A percentile compares a stretch with the other conserved stretches of the same genome.
Conservation (phyloP, 208 protist species). For the Porcisia deanei region DNA sequence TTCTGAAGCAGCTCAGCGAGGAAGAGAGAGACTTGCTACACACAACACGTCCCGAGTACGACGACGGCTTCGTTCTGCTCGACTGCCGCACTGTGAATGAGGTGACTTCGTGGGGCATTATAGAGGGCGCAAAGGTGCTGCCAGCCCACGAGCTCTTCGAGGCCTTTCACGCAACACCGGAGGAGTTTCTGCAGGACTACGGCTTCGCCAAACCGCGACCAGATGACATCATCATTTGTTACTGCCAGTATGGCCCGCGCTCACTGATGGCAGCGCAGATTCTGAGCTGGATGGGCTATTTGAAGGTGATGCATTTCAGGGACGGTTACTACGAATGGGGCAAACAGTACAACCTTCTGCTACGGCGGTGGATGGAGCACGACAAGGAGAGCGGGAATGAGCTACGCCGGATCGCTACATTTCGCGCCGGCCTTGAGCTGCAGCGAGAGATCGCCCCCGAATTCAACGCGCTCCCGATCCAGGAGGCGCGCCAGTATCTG, state of each 20-base stretch:
- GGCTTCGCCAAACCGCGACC: conserved; percentile 74
- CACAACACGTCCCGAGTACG: conserved; percentile 65
- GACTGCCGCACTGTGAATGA: conserved; percentile 88
- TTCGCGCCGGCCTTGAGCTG: conserved; percentile 68
- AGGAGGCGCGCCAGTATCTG: conserved; percentile 62
- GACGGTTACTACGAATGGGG: conserved; percentile 87
- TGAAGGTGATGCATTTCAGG: conserved; percentile 76
- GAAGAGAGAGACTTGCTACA: conserved; percentile 58
- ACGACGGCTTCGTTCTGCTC: conserved; percentile 75
- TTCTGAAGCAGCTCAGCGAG: conserved; percentile 43
- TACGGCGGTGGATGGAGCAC: conserved; percentile 82
- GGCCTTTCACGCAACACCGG: conserved; percentile 72
- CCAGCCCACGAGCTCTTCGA: conserved; percentile 85
- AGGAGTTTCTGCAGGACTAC: conserved; percentile 71
- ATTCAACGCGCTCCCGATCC: conserved; percentile 75
- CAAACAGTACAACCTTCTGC: conserved; percentile 85
- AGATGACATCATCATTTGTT: conserved; percentile 77
- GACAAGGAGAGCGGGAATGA: conserved; percentile 76
- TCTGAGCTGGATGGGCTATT: conserved; percentile 83
- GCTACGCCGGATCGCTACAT: conserved; percentile 56
- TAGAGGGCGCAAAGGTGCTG: conserved; percentile 82
- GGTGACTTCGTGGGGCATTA: conserved; percentile 84
- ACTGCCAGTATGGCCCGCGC: conserved; percentile 82
- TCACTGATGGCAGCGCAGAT: conserved; percentile 85
- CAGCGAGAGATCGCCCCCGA: conserved; percentile 81